Evolutionary conservation across 192 early-diverging fungal genomes (phyloP).

Genomic region (Entomortierella parvispora): DNA sequence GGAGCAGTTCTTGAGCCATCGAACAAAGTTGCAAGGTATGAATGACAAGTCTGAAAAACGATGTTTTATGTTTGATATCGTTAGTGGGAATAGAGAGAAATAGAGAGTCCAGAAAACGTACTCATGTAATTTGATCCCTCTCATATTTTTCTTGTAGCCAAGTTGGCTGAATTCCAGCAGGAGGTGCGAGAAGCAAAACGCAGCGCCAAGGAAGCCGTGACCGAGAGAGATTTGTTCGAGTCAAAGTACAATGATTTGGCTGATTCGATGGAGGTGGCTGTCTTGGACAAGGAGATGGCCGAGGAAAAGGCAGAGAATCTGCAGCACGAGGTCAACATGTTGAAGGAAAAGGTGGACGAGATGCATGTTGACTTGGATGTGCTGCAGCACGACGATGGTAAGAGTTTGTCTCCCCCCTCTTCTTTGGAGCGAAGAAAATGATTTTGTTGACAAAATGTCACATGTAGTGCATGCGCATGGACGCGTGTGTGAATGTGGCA

Average conservation of each 20-base stretch:
- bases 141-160: constrained; percentile 59
- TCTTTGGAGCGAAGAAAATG: too few species aligned
- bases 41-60: not conserved
- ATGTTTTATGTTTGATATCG: not conserved
- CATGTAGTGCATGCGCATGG: not conserved
- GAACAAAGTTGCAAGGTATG: constrained; percentile 72
- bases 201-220: constrained; percentile 60
- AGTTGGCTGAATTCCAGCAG: constrained; percentile 75
- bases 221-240: constrained; percentile 76
- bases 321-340: constrained; percentile 72
- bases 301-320: constrained; percentile 86
- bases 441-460: too few species aligned
- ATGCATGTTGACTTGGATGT: constrained; percentile 75
- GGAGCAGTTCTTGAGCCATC: constrained; percentile 71
- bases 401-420: not conserved
- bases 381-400: constrained; percentile 70
- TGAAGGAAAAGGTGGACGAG: constrained; percentile 87
- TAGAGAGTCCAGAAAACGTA: too few species aligned
- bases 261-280: constrained; percentile 86
- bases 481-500: not conserved
- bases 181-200: constrained; percentile 75
- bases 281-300: constrained; percentile 92
- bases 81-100: too few species aligned
- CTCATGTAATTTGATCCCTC: constrained; percentile 13
- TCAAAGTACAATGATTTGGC: constrained; percentile 74